Percentiles rank a stretch among this genome's conserved stretches.
Evolutionary conservation across 768 basidiomycete genomes (phyloP).

Genomic region (Termitomyces sp.): DNA sequence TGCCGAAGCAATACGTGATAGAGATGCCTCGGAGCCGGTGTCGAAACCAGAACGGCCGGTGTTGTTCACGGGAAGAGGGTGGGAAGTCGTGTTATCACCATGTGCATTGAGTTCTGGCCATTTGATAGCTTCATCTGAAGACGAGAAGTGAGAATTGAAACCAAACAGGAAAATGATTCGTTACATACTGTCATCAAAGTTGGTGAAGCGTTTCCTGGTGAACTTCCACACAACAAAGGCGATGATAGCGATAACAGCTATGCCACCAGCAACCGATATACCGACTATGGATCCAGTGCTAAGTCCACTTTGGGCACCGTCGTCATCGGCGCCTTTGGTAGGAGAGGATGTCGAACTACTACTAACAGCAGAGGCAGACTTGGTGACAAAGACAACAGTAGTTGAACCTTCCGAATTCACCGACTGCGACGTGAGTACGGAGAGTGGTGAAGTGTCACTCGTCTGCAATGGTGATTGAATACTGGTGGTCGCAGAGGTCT

Average conservation of each 20-base stretch:
- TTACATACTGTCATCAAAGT: constrained; percentile 76
- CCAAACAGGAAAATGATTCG: not conserved
- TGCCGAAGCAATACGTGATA: constrained; percentile 45
- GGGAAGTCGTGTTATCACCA: constrained; percentile 38
- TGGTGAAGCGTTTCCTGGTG: constrained; percentile 67
- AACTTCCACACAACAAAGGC: constrained; percentile 86
- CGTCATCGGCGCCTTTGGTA: constrained; percentile 15
- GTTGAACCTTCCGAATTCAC: constrained; percentile 17
- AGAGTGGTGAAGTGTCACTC: constrained; percentile 1
- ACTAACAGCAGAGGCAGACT: constrained; percentile 19
- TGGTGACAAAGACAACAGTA: constrained; percentile 19
- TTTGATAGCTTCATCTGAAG: constrained; percentile 76
- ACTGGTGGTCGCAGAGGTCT: not conserved
- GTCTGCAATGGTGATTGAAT: not conserved
- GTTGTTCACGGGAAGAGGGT: constrained; percentile 63
- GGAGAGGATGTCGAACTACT: constrained; percentile 23
- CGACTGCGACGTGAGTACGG: constrained; percentile 5
- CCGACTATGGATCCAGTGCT: constrained; percentile 73
- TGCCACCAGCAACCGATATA: constrained; percentile 75
- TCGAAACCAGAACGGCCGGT: constrained; percentile 75
- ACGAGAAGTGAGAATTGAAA: constrained; percentile 2
- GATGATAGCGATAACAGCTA: constrained; percentile 65
- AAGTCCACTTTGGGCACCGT: constrained; percentile 32
- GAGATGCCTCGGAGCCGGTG: constrained; percentile 52
- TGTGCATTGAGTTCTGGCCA: constrained; percentile 86